phyloP scores from a whole-genome alignment of 202 grass and related monocot genomes.

The Hordeum pubiflorum region DNA sequence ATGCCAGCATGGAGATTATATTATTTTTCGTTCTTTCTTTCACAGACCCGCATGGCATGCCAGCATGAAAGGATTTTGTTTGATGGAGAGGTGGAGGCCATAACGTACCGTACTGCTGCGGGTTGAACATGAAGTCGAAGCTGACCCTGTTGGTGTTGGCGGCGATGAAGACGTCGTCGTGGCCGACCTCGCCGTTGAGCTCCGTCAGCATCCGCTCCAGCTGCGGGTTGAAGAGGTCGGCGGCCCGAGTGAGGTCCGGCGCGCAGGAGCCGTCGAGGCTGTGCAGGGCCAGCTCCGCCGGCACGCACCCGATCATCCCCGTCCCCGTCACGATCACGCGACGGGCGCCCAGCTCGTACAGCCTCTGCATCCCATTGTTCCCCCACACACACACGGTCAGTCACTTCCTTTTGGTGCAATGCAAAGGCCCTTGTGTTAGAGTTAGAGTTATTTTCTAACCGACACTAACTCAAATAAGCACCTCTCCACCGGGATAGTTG shows the following conservation, averaged over 20 bases:
- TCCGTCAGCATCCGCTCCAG: conserved; percentile 44
- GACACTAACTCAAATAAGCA: no score
- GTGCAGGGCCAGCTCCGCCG: conserved; percentile 73
- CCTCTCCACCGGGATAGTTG: no score
- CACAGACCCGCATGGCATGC: no score
- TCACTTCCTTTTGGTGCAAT: neutral
- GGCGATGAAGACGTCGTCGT: conserved; percentile 50
- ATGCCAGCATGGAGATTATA: no score
- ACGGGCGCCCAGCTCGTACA: conserved; percentile 62
- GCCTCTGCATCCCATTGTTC: conserved; percentile 34
- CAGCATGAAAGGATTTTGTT: no score
- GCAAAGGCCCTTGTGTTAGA: no score
- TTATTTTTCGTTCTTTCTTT: no score
- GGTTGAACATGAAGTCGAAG: conserved; percentile 85
- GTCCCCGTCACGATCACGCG: conserved; percentile 80
- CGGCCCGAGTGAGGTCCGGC: conserved; percentile 50
- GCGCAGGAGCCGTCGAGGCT: conserved; percentile 63
- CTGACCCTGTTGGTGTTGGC: conserved; percentile 67
- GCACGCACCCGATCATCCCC: conserved; percentile 77
- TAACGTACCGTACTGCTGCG: conserved; percentile 56
- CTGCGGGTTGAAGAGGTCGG: conserved; percentile 80
- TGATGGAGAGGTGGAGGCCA: no score
- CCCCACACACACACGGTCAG: neutral
- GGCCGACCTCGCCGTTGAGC: conserved; percentile 55
- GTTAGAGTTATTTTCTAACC: no score